Conservation (phyloP, 1,139 yeast species). For the Geotrichum fermentans region DNA sequence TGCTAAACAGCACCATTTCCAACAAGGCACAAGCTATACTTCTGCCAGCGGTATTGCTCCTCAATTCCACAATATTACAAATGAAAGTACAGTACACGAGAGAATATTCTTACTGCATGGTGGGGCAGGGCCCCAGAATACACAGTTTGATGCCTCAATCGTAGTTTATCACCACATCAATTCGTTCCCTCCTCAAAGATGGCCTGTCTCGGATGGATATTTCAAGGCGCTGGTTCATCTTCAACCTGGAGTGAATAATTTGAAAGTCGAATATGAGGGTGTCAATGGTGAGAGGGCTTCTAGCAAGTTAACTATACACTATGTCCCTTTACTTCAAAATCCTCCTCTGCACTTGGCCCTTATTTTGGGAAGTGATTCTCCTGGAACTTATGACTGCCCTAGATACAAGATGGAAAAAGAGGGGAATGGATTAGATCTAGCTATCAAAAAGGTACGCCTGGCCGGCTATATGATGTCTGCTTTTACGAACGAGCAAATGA, state of each 20-base stretch:
- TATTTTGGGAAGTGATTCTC: slow-evolving; percentile 73
- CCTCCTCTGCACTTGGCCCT: slow-evolving; percentile 81
- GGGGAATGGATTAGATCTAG: slow-evolving; percentile 67
- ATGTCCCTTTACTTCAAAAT: slow-evolving; percentile 57
- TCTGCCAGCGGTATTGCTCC: slow-evolving; percentile 23
- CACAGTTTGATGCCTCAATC: slow-evolving; percentile 34
- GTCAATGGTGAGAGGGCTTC: slow-evolving; percentile 19
- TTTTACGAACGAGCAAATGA: slow-evolving; percentile 88
- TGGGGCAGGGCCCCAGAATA: slow-evolving; percentile 31
- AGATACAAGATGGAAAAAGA: slow-evolving; percentile 50
- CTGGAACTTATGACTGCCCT: slow-evolving; percentile 70
- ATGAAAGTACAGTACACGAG: slow-evolving; percentile 31
- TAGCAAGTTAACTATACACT: slow-evolving; percentile 41
- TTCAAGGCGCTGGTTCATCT: slow-evolving; percentile 76
- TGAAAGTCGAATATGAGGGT: slow-evolving; percentile 29
- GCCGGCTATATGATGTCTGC: slow-evolving; percentile 93
- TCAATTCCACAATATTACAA: slow-evolving; percentile 25
- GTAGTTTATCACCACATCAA: slow-evolving; percentile 45
- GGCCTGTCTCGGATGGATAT: slow-evolving; percentile 62
- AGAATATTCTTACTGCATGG: slow-evolving; percentile 36
- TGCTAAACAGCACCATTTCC: slow-evolving; percentile 4
- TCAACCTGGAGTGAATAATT: slow-evolving; percentile 50
- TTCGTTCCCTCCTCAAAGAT: slow-evolving; percentile 64
- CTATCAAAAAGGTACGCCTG: slow-evolving; percentile 68
- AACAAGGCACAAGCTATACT: neutral